phyloP scores from a whole-genome alignment of 2,329 filamentous ascomycete species.

The Chlorencoelia australis region DNA sequence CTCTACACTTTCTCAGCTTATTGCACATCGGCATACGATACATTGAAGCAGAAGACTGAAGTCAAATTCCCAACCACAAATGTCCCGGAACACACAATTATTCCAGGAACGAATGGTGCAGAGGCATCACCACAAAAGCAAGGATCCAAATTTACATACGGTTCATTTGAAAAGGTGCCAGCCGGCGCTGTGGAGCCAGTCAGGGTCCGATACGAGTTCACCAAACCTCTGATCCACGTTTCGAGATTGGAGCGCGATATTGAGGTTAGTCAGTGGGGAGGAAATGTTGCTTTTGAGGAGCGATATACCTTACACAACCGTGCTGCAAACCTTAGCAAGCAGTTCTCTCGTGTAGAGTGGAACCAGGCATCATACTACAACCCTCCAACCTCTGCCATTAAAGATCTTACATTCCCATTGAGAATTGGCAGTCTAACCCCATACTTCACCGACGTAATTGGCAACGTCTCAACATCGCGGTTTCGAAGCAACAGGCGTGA shows the following conservation, averaged over 20 bases:
- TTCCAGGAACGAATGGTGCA: conserved; percentile 50
- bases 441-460: conserved; percentile 94
- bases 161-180: conserved; percentile 74
- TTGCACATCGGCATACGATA: conserved; percentile 71
- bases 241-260: conserved; percentile 77
- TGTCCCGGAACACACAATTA: conserved; percentile 75
- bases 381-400: conserved; percentile 67
- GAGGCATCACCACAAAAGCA: conserved; percentile 62
- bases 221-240: conserved; percentile 76
- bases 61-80: conserved; percentile 73
- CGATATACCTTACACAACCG: conserved; percentile 81
- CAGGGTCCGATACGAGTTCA: conserved; percentile 87
- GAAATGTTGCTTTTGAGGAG: conserved; percentile 92
- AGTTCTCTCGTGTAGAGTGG: conserved; percentile 72
- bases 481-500: conserved; percentile 72
- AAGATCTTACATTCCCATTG: conserved; percentile 72
- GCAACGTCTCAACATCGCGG: conserved; percentile 88
- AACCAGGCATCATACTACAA: conserved; percentile 58
- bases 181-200: conserved; percentile 65
- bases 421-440: conserved; percentile 70
- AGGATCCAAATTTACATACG: conserved; percentile 80
- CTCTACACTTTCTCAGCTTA: conserved; percentile 80
- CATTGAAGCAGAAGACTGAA: conserved; percentile 92
- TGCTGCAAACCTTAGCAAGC: conserved; percentile 64
- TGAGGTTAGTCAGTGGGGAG: conserved; percentile 96